Percentiles rank a stretch among this genome's conserved stretches.
Evolutionary conservation across 345 rosid genomes (phyloP).

Genomic region (Lepidium didymum): DNA sequence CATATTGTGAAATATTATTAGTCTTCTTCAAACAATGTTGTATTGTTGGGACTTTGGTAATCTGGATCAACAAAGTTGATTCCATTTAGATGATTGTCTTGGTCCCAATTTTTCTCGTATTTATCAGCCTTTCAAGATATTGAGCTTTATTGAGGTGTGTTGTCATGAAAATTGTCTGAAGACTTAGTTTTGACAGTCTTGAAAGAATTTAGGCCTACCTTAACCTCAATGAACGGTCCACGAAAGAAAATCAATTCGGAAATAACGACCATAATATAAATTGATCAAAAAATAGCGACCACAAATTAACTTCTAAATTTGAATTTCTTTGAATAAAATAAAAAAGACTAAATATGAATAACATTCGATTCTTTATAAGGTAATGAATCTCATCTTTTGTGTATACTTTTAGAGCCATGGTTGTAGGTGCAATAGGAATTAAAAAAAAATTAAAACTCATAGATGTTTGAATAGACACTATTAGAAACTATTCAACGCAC

Average conservation of each 20-base stretch:
- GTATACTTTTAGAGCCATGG: not conserved
- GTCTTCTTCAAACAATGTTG: not conserved
- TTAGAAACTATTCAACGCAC: slow-evolving; percentile 15
- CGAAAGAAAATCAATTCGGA: not conserved
- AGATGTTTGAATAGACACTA: slow-evolving; percentile 15
- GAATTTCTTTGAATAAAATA: not conserved
- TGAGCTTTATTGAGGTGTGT: not conserved
- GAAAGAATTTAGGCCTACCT: not conserved
- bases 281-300: not conserved
- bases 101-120: not conserved
- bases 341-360: not conserved
- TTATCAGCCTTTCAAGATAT: not conserved
- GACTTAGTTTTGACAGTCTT: not conserved
- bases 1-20: slow-evolving; percentile 33
- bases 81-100: not conserved
- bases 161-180: not conserved
- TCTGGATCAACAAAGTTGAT: not conserved
- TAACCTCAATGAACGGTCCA: not conserved
- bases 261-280: not conserved
- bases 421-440: not conserved
- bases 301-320: not conserved
- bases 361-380: not conserved
- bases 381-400: not conserved
- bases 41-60: not conserved
- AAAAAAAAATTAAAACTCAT: not conserved